Evolutionary conservation across 2,329 filamentous ascomycete species (phyloP), one percentile per base, ranked within the genome.

Genomic region (Talaromyces sp.): DNA sequence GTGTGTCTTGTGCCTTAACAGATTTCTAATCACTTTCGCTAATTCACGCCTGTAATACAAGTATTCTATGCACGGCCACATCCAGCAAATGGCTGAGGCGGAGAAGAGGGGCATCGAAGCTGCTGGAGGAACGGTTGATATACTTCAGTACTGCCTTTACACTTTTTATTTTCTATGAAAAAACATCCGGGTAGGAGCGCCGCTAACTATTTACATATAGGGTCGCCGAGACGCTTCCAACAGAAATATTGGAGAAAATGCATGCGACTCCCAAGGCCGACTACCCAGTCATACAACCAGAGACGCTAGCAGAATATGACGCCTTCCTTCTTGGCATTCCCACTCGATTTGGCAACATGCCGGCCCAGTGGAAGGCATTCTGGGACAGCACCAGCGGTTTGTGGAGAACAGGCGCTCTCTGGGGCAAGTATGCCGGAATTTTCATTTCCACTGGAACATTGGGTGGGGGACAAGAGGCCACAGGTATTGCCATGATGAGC

Each of bases 31-130:
- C 54, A 54, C 14, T 51, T 24, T 57, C 3, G 21, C 24, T 57
- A 14, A 26, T 51, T 2, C 24, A 46, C 27, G 12, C 6, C 3
- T 26, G 21, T 29, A 32, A 21, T 27, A 59, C 29, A 63, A 94
- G 90, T 96, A 96, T 81, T 95, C 91, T 67, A 89, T 92, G 85
- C 95, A 94, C 80, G 93, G 94, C 78, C 92, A 97, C 80, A 89
- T 97, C 78, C 80, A 84, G 77, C 79, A 87, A 73, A 77, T 97
- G 69, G 94, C 93, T 70, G 87, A 94, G 76, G 91, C 91, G 64
- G 92, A 97, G 82, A 90, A 92, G 83, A 86, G 84, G 71, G 94
- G 94, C 73, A 90, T 97, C 72, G 88, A 92, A 80, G 86, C 88
- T 71, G 92, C 91, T 64, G 94, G 94, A 66, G 92, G 92, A 65